phyloP scores from a whole-genome alignment of 2,329 filamentous ascomycete genomes.

The Colletotrichum cereale region DNA sequence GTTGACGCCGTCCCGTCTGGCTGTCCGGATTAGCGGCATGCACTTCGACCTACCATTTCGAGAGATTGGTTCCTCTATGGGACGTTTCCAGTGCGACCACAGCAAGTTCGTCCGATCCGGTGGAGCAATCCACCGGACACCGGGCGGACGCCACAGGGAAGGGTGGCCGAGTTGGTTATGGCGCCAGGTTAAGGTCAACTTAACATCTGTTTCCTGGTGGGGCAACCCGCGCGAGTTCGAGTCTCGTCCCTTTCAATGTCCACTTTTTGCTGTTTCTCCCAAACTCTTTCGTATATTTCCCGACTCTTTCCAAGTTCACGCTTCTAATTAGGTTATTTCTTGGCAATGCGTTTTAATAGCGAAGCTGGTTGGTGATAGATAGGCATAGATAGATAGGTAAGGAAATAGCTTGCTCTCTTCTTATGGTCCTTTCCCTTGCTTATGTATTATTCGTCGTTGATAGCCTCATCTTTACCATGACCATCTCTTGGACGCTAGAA shows the following conservation, averaged over 20 bases:
- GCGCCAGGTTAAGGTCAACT: conserved; percentile 27
- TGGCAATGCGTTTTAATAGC: background rate
- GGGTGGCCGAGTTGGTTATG: conserved; percentile 28
- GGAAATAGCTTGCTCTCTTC: too few relatives aligned
- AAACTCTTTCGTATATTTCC: background rate
- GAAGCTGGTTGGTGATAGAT: background rate
- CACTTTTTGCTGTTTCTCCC: background rate
- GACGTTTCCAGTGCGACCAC: accelerated
- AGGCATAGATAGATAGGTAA: background rate
- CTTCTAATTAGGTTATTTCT: background rate
- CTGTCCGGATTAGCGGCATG: background rate
- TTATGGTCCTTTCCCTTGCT: background rate
- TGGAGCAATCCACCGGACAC: background rate
- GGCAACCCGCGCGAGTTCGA: conserved; percentile 27
- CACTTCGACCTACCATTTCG: background rate
- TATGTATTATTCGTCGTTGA: background rate
- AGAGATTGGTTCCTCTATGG: background rate
- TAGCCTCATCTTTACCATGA: background rate
- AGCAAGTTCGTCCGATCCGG: background rate
- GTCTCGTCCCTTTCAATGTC: conserved; percentile 10
- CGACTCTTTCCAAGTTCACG: background rate
- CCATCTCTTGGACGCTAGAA: background rate
- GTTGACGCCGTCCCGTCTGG: background rate
- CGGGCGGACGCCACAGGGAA: background rate
- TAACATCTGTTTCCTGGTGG: conserved; percentile 24